These are phyloP conservation scores for Ascochyta rabiei DNA, from an alignment of 2,329 filamentous ascomycete genomes.

Conservation along the genomic window DNA sequence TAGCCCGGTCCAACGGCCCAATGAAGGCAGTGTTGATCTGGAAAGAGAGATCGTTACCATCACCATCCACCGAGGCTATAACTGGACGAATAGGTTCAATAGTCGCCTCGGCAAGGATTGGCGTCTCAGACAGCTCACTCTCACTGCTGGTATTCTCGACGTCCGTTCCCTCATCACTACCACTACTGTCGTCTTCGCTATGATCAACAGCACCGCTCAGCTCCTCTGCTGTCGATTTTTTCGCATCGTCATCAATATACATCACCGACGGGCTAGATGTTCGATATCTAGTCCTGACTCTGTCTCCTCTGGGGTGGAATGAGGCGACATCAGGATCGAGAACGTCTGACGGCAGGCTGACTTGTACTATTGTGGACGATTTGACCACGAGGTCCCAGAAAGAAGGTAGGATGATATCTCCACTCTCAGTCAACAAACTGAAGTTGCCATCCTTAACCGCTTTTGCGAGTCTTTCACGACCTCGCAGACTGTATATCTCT, in stretches of 20 bases:
- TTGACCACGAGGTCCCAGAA: conserved; percentile 26
- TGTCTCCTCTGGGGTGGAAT: background rate
- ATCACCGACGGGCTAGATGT: background rate
- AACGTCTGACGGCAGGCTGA: conserved; percentile 4
- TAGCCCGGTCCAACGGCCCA: background rate
- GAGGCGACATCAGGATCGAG: background rate
- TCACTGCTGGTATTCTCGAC: conserved; percentile 1
- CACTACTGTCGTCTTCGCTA: background rate
- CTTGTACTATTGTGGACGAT: conserved; percentile 11
- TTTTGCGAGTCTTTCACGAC: background rate
- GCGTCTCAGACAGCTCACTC: conserved; percentile 1
- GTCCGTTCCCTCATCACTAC: background rate
- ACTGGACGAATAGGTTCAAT: background rate
- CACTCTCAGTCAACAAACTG: conserved; percentile 16
- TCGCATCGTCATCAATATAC: background rate
- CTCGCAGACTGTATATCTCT: conserved; percentile 3
- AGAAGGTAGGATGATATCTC: conserved; percentile 24
- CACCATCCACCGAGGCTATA: conserved; percentile 23
- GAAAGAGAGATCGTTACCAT: conserved; percentile 35
- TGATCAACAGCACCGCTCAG: background rate
- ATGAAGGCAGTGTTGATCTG: conserved; percentile 18
- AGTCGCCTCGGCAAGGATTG: background rate
- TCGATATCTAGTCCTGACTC: background rate
- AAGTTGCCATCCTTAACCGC: conserved; percentile 21
- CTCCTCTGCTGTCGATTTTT: background rate